Percentiles rank a stretch among this genome's conserved stretches.
phyloP scores from a whole-genome alignment of 2,329 filamentous ascomycete species.

The Tolypocladium album region DNA sequence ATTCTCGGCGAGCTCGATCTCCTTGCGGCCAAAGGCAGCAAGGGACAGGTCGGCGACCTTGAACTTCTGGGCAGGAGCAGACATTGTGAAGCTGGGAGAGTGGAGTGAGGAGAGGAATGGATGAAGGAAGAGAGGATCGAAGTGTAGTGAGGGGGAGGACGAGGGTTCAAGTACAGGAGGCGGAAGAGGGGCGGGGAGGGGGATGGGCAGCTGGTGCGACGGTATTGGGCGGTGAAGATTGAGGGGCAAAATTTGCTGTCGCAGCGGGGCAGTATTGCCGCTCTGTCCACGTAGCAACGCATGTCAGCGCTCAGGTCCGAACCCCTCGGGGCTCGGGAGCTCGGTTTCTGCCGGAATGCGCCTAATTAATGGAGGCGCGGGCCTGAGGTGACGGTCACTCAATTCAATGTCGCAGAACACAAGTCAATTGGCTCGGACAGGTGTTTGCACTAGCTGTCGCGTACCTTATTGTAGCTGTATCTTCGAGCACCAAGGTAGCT shows the following conservation, averaged over 20 bases:
- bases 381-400: no score
- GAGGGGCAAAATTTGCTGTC: conserved; percentile 5
- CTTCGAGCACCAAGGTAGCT: not conserved
- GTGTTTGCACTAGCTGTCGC: not conserved
- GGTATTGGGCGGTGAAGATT: conserved; percentile 4
- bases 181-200: conserved; percentile 1
- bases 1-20: conserved; percentile 95
- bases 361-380: not conserved
- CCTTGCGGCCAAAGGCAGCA: conserved; percentile 95
- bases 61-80: conserved; percentile 83
- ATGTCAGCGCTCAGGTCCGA: not conserved
- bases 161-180: conserved; percentile 10
- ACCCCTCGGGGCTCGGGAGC: not conserved
- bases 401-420: not conserved
- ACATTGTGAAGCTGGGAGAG: conserved; percentile 33
- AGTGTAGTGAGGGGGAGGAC: conserved; percentile 8
- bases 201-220: conserved; percentile 4
- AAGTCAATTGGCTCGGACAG: not conserved
- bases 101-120: conserved; percentile 5
- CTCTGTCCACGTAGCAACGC: not conserved
- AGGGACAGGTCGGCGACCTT: conserved; percentile 98
- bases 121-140: conserved; percentile 7
- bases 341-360: not conserved
- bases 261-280: not conserved
- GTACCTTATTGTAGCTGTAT: no score